Conservation (phyloP, 345 rosid genomes). For the Lepidium sativum region DNA sequence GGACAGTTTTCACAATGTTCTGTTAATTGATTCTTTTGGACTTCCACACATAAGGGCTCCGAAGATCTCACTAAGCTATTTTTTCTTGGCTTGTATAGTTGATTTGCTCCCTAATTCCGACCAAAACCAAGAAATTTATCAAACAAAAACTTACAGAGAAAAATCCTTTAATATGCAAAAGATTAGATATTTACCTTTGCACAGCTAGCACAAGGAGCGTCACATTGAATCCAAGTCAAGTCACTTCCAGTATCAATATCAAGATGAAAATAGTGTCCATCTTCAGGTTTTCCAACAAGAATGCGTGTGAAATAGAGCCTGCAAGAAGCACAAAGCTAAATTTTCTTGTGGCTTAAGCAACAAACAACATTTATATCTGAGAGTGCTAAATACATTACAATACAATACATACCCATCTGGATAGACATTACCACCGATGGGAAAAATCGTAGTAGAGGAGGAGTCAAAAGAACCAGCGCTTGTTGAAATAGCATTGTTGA, state of each 20-base stretch:
- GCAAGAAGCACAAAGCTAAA: background rate
- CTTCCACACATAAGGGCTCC: constrained; percentile 55
- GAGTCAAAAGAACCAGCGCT: constrained; percentile 38
- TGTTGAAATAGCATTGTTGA: constrained; percentile 26
- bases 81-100: constrained; percentile 64
- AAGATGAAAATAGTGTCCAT: constrained; percentile 46
- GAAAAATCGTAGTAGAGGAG: constrained; percentile 61
- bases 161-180: background rate
- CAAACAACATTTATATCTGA: background rate
- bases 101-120: constrained; percentile 72
- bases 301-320: constrained; percentile 73
- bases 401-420: constrained; percentile 66
- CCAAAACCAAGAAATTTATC: constrained; percentile 13
- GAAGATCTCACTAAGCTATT: constrained; percentile 43
- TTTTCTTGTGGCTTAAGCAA: constrained; percentile 20
- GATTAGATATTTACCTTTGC: constrained; percentile 53
- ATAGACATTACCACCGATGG: constrained; percentile 66
- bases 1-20: constrained; percentile 38
- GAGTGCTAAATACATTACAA: background rate
- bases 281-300: constrained; percentile 61
- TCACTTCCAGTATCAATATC: constrained; percentile 96
- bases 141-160: background rate
- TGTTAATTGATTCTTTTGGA: constrained; percentile 46
- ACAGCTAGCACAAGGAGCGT: constrained; percentile 88
- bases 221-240: constrained; percentile 94